A percentile compares a stretch with the other conserved stretches of the same genome.
Evolutionary conservation across 495 filamentous ascomycete genomes (phyloP).

Genomic region (Trypethelium eluteriae): DNA sequence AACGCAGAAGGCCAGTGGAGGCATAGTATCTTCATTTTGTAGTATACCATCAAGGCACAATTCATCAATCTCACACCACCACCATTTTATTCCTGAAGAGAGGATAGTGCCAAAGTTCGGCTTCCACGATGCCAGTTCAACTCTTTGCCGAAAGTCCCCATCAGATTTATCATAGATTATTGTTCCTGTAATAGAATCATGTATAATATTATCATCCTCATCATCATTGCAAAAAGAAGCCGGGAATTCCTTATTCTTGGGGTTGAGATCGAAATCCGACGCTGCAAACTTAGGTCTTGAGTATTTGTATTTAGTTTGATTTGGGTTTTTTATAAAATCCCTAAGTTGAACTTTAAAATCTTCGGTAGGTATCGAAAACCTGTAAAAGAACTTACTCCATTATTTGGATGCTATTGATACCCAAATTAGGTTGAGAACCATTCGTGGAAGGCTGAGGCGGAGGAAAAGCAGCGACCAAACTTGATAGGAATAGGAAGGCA

Average conservation of each 20-base stretch:
- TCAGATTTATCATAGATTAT: neutral
- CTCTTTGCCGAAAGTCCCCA: neutral
- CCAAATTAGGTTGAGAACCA: neutral
- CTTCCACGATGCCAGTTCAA: neutral
- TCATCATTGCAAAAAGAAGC: neutral
- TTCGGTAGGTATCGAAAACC: neutral
- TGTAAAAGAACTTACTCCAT: slow-evolving; percentile 1
- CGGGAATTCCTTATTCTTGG: neutral
- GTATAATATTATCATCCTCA: neutral
- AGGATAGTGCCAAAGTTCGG: neutral
- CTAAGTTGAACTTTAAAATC: neutral
- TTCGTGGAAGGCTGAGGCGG: neutral
- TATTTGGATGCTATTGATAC: neutral
- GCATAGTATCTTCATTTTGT: neutral
- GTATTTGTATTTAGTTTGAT: slow-evolving; percentile 3
- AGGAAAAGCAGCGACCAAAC: neutral
- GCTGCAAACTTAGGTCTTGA: neutral
- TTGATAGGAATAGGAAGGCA: neutral
- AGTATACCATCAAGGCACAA: slow-evolving; percentile 1
- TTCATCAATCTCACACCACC: neutral
- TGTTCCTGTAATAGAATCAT: neutral
- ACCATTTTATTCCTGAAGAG: neutral
- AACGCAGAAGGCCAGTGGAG: slow-evolving; percentile 6
- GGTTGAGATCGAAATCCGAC: neutral
- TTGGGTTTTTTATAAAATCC: neutral